Base-by-base conservation (phyloP, 495 filamentous ascomycete species). In the Aspergillus mulundensis region DNA sequence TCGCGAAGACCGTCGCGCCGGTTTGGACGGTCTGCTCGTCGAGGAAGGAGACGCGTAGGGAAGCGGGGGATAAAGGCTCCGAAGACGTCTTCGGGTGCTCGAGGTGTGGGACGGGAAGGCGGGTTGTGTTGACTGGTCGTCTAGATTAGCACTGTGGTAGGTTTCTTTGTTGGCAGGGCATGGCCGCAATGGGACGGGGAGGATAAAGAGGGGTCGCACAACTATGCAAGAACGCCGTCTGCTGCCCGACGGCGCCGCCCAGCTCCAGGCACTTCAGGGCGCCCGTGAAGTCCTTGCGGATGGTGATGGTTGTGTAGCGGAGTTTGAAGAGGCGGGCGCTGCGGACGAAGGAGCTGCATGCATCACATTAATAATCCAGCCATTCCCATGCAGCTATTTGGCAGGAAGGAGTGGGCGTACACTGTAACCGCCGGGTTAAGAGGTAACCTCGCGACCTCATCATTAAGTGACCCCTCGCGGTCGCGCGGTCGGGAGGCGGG, bases 21-120 rank as follows among this genome's bases (percentile, higher is more conserved):
- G 72, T 68, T 41, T 77, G 74, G 0, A 78, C 65, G 30, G 74
- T 76, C 53, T 78, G 75, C 39, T 77, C 68, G 12, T 78, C 74
- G 21, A 78, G 63, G 45, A 78, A 78, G 5, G 73, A 73, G 5
- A 78, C 66, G 38, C 71, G 67, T 1, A 74, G 66, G 11, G 73
- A 66, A 2, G 32, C 7, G 8, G 32, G 11, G 32, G 32, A 11
- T 4, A 11, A 14, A 7, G 60, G 65, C 19, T 76, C 72, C 19
- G 66, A 54, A 12, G 59, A 57, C 11, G 67, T 57, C 56, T 70
- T 75, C 0, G 75, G 75, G 47, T 77, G 71, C 56, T 78, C 75
- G 24, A 78, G 56, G 42, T 78, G 75, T 7, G 75, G 75, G 16
- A 78, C 67, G 3, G 75, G 74, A 8, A 76, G 57, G 61, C 68